Conservation (phyloP, 1,284 basidiomycete species). For the Amylostereum areolatum region DNA sequence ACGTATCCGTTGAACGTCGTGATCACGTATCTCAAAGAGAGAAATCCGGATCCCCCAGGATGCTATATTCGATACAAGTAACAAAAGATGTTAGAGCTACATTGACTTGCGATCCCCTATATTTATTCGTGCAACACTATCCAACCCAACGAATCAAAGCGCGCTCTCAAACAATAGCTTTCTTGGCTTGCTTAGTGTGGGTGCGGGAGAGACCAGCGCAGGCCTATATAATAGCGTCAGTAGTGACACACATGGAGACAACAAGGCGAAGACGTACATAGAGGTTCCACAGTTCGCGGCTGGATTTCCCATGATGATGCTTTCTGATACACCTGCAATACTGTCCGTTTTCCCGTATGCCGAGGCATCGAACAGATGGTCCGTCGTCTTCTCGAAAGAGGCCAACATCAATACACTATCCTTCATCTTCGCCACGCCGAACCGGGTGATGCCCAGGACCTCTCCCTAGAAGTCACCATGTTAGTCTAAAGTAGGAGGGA, state of each 20-base stretch:
- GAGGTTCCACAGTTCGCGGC: constrained; percentile 94
- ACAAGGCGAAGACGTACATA: constrained; percentile 51
- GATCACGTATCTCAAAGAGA: no score
- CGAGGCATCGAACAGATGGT: constrained; percentile 97
- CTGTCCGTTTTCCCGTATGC: constrained; percentile 94
- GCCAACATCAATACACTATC: constrained; percentile 99
- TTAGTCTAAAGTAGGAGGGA: not conserved
- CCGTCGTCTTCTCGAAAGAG: constrained; percentile 99
- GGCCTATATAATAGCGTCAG: constrained; percentile 32
- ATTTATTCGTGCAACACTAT: not conserved
- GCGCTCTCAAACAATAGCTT: constrained; percentile 50
- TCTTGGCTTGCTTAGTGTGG: constrained; percentile 43
- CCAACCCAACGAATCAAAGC: constrained; percentile 20
- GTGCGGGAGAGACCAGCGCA: constrained; percentile 46
- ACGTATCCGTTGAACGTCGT: no score
- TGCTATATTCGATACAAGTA: no score
- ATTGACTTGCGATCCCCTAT: no score
- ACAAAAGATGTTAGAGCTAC: no score
- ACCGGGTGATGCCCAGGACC: constrained; percentile 96
- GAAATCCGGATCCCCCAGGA: no score
- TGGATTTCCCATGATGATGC: constrained; percentile 99
- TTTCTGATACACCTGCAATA: constrained; percentile 96
- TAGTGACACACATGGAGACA: not conserved
- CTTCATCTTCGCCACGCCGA: constrained; percentile 99
- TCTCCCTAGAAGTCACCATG: constrained; percentile 63